phyloP scores from a whole-genome alignment of 805 yeast species.

The Kluyveromyces siamensis region DNA sequence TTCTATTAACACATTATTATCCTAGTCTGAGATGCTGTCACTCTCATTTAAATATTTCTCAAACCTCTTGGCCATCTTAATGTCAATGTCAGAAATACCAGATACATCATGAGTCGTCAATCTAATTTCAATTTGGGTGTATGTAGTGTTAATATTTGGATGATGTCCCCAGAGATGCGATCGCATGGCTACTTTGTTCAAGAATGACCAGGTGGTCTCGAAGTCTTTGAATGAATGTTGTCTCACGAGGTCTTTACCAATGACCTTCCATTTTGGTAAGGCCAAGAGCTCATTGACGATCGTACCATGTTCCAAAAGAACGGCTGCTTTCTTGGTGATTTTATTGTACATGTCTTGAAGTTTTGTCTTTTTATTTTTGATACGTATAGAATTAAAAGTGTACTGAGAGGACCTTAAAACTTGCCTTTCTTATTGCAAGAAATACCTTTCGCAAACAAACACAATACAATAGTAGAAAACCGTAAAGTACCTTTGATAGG shows the following conservation, averaged over 20 bases:
- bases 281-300: conserved; percentile 13
- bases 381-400: not conserved
- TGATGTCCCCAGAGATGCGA: conserved; percentile 59
- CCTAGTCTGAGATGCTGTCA: not conserved
- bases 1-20: not conserved
- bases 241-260: conserved; percentile 22
- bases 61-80: conserved; percentile 45
- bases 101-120: conserved; percentile 59
- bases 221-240: conserved; percentile 39
- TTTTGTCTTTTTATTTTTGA: not conserved
- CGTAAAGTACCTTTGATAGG: too few species aligned
- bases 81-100: conserved; percentile 46
- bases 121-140: conserved; percentile 45
- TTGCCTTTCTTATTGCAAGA: not conserved
- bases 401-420: not conserved
- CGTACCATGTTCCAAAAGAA: conserved; percentile 19
- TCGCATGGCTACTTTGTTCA: conserved; percentile 47
- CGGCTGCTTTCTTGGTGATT: conserved; percentile 25
- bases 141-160: conserved; percentile 57
- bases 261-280: conserved; percentile 21
- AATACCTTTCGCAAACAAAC: too few species aligned
- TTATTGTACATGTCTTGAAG: conserved; percentile 30
- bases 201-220: conserved; percentile 59
- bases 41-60: conserved; percentile 26
- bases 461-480: too few species aligned